Evolutionary conservation across 805 yeast genomes (phyloP), one percentile per base, ranked within the genome.

Genomic region (baker's yeast (Saccharomyces cerevisiae)): DNA sequence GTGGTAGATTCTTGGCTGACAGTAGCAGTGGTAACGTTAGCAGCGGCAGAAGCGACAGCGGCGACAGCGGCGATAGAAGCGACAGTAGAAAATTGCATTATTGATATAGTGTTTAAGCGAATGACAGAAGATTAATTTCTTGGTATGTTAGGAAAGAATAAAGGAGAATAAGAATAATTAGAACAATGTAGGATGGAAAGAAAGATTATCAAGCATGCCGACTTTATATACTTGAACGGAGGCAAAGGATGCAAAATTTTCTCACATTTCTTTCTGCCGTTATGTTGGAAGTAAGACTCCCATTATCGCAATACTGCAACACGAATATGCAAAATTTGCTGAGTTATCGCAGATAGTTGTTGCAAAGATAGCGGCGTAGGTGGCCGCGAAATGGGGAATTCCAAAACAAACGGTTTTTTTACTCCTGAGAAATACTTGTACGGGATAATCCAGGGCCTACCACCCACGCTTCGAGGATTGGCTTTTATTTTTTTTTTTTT

Each of bases 1-100:
- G 76, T 71, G 50, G 75, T 71, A 14, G 63, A 51, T 49, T 58
- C 53, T 36, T 57, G 56, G 55, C 57, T 51, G 29, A 60, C 65
- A 41, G 64, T 57, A 51, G 54, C 63, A 41, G 68, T 57, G 59
- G 65, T 61, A 41, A 57, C 60, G 56, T 63, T 63, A 53, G 63
- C 53, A 56, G 62, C 66, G 53, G 66, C 61, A 47, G 67, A 58
- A 57, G 64, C 61, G 43, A 59, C 64, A 41, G 68, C 63, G 52
- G 68, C 65, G 56, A 58, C 59, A 55, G 68, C 65, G 52, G 67
- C 69, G 54, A 63, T 61, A 49, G 65, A 52, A 47, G 70, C 69
- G 63, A 67, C 61, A 59, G 68, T 67, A 53, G 71, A 64, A 69
- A 68, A 67, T 62, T 68, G 69, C 73, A 69, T 70, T 68, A 57